Conservation (phyloP, 1,284 basidiomycete species). For the Ganoderma sinense region DNA sequence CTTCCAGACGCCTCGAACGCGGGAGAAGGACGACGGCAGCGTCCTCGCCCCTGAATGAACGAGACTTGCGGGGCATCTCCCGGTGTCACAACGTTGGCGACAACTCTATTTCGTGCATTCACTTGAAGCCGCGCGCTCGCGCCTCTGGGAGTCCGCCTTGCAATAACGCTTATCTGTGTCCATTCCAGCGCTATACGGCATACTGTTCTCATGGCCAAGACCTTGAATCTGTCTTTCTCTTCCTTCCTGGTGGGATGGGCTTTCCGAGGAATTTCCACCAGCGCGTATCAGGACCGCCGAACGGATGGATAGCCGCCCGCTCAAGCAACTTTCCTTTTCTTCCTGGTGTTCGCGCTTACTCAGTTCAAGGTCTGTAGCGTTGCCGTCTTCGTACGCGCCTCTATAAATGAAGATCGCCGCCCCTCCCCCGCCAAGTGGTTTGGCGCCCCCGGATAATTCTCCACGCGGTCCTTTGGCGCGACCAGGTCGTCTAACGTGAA, state of each 20-base stretch:
- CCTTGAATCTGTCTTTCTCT: too few species aligned
- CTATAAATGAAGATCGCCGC: neutral
- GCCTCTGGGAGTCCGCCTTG: neutral
- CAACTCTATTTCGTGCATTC: too few species aligned
- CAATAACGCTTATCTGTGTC: neutral
- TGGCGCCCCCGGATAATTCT: neutral
- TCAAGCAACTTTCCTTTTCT: neutral
- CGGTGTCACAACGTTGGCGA: too few species aligned
- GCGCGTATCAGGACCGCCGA: neutral
- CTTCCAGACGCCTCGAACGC: too few species aligned
- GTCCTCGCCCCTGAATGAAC: too few species aligned
- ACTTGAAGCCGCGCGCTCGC: neutral
- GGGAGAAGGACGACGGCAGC: too few species aligned
- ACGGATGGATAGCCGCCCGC: neutral
- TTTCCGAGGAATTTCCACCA: too few species aligned
- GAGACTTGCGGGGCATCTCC: too few species aligned
- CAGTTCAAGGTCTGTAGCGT: too few species aligned
- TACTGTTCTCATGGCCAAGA: neutral
- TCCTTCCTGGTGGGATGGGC: too few species aligned
- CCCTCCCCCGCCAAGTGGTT: neutral
- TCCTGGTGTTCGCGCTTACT: neutral
- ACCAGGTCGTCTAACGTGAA: too few species aligned
- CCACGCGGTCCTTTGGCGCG: too few species aligned
- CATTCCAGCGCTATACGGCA: neutral
- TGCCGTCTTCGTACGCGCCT: neutral